Base-by-base conservation (phyloP, 768 basidiomycete species). In the Lactarius trivialis region DNA sequence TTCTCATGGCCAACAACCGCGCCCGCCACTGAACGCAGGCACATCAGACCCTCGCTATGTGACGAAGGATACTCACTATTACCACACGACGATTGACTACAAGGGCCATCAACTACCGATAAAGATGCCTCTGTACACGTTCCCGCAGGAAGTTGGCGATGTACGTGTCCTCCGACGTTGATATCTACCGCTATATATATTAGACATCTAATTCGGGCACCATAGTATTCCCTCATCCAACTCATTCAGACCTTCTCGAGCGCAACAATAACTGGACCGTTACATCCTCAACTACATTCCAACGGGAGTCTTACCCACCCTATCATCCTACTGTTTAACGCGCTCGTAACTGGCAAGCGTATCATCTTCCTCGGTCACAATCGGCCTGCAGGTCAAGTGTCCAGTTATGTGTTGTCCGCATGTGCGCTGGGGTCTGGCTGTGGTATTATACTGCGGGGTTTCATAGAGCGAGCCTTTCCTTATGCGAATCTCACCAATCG, bases 141-240 rank as follows among this genome's bases (percentile, higher is more conserved):
- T 97, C 71, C 82, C 91, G 0, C 92, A 95, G 73, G 97, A 99
- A 78, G 92, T 99, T 60, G 95, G 97, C 50, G 95, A 98, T 73
- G 96, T 98, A 71, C 71, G 85, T 78, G 77, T 50, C 34, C 51
- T 33, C 50, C 45, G 15, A 57, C 14, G 30, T 45, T 4, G 39
- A 14, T 36, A 3, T 24, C 26, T 15, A 36, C 32, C 34, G 17
- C 26, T 14, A 30, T 26, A 26, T 26, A 26, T 45, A n/a, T 32
- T n/a, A 19, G 17, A 41, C 17, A 15, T 14, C 39, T 43, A 32
- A 50, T 48, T 41, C 43, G 26, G 53, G 26, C 61, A 34, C 34
- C 14, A 32, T 70, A 98, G 95, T 98, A 93, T 74, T 97, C 94
- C 26, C 73, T 98, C 62, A 94, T 94, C 63, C 89, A 88, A 65